These are phyloP conservation scores for Silene vulgaris DNA, from an alignment of 179 eudicot genomes.

Conservation along the genomic window DNA sequence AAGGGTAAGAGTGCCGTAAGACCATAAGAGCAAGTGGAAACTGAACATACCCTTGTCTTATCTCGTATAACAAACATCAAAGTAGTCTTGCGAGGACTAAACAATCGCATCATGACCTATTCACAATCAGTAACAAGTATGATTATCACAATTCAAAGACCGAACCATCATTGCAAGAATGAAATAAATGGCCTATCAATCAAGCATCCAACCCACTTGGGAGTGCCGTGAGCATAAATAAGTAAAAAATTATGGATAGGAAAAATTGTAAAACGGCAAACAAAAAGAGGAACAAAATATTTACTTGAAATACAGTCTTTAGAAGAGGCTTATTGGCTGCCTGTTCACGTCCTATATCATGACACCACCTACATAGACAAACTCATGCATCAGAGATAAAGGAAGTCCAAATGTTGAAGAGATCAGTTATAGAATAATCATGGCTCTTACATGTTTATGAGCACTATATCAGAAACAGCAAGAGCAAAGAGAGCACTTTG, in stretches of 20 bases:
- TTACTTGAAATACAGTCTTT: conserved; percentile 97
- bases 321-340: conserved; percentile 96
- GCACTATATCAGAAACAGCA: conserved; percentile 40
- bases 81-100: conserved; percentile 98
- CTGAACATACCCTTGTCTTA: conserved; percentile 71
- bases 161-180: neutral
- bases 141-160: neutral
- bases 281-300: neutral
- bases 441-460: conserved; percentile 35
- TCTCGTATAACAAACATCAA: conserved; percentile 98
- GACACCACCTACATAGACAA: conserved; percentile 79
- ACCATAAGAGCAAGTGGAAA: neutral
- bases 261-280: neutral
- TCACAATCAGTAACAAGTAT: neutral
- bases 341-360: conserved; percentile 99
- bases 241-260: neutral
- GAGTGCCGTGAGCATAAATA: neutral
- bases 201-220: no score
- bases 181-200: neutral
- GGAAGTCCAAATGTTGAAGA: neutral
- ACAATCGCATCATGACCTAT: conserved; percentile 98
- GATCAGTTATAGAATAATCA: conserved; percentile 1
- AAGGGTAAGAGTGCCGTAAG: neutral
- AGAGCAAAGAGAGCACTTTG: conserved; percentile 41
- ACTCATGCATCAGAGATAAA: neutral